These are phyloP conservation scores for Arabidopsis suecica DNA, from an alignment of 345 rosid species.

Conservation along the genomic window DNA sequence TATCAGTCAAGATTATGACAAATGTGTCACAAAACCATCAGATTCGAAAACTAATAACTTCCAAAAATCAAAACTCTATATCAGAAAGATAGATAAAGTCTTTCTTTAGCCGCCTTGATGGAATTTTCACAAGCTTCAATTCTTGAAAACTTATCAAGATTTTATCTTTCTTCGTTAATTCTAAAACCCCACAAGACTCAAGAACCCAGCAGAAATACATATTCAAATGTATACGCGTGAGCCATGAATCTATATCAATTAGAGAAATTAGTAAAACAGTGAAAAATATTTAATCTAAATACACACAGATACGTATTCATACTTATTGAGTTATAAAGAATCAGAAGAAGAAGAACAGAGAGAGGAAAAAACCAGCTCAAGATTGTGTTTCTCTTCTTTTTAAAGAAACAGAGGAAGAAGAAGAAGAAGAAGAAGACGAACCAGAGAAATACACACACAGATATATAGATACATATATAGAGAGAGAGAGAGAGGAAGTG, in stretches of 20 bases:
- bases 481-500: constrained; percentile 18
- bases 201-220: neutral
- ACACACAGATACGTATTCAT: neutral
- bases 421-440: constrained; percentile 22
- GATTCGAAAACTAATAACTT: neutral
- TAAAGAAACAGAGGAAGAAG: constrained; percentile 24
- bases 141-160: constrained; percentile 24
- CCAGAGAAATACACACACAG: neutral
- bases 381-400: neutral
- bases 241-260: neutral
- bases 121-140: no score
- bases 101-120: neutral
- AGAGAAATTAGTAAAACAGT: neutral
- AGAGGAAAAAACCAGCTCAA: neutral
- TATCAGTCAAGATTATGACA: constrained; percentile 5
- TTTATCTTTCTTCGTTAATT: neutral
- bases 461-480: neutral
- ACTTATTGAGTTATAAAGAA: constrained; percentile 7
- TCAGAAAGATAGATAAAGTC: no score
- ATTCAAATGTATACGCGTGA: constrained; percentile 15
- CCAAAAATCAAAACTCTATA: neutral
- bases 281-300: constrained; percentile 1
- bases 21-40: constrained; percentile 2
- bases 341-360: constrained; percentile 12
- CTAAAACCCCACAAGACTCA: neutral